These are phyloP conservation scores for Atalantia buxifolia DNA, from an alignment of 345 rosid genomes.

Conservation along the genomic window DNA sequence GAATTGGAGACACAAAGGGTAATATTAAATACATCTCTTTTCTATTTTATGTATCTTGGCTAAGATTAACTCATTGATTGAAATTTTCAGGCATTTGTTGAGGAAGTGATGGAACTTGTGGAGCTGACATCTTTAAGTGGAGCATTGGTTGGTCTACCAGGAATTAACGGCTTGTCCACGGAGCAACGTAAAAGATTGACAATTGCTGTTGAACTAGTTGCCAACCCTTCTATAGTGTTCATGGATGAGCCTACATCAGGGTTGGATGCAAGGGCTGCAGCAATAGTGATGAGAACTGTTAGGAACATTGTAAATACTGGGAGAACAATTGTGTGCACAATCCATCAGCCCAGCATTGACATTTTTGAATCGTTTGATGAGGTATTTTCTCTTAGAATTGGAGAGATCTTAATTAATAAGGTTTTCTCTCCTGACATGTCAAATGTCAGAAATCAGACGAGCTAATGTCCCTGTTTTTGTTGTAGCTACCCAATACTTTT, in stretches of 20 bases:
- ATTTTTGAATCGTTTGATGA: slow-evolving; percentile 97
- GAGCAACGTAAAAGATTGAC: slow-evolving; percentile 95
- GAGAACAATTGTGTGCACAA: slow-evolving; percentile 94
- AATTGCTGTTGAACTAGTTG: slow-evolving; percentile 93
- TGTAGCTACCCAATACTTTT: not conserved
- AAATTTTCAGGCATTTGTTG: slow-evolving; percentile 79
- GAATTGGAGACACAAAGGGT: slow-evolving; percentile 82
- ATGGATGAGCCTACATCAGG: slow-evolving; percentile 99
- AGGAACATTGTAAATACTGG: slow-evolving; percentile 96
- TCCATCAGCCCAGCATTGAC: slow-evolving; percentile 98
- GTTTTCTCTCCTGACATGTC: slow-evolving; percentile 1
- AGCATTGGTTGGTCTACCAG: slow-evolving; percentile 92
- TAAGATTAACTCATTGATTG: slow-evolving; percentile 25
- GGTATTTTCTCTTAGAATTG: slow-evolving; percentile 40
- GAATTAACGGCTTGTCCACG: slow-evolving; percentile 90
- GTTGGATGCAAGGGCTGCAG: slow-evolving; percentile 96
- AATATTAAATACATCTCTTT: slow-evolving; percentile 10
- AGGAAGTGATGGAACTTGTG: slow-evolving; percentile 98
- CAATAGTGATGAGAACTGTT: slow-evolving; percentile 99
- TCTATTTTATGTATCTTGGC: slow-evolving; percentile 4
- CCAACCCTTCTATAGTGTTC: slow-evolving; percentile 94
- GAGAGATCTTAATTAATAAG: not conserved
- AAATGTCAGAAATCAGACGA: slow-evolving; percentile 1
- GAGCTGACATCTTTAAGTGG: slow-evolving; percentile 81
- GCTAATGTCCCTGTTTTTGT: not conserved